These are phyloP conservation scores for Diaporthe vexans DNA, from an alignment of 2,329 filamentous ascomycete genomes.

Conservation along the genomic window DNA sequence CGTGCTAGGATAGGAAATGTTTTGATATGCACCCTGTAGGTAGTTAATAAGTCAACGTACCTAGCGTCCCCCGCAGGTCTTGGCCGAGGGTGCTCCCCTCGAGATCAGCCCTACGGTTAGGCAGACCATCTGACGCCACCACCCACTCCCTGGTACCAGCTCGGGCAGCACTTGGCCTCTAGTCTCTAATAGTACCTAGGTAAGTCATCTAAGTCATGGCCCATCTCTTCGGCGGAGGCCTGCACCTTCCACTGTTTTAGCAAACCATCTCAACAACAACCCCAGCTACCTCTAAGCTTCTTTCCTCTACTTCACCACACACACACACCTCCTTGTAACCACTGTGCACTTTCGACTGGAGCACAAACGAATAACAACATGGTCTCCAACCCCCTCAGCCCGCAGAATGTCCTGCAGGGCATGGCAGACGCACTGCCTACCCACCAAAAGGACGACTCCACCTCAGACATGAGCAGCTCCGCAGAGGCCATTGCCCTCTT, in stretches of 20 bases:
- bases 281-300: background rate
- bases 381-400: conserved; percentile 55
- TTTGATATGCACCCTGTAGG: background rate
- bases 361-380: conserved; percentile 7
- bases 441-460: conserved; percentile 64
- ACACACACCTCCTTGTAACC: background rate
- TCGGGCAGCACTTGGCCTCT: background rate
- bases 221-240: background rate
- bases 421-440: conserved; percentile 74
- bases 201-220: too few relatives aligned
- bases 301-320: background rate
- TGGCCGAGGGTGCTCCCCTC: conserved; percentile 9
- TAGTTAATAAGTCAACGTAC: background rate
- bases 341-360: background rate
- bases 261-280: background rate
- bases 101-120: conserved; percentile 39
- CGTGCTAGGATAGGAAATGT: background rate
- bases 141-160: conserved; percentile 5
- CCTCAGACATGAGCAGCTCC: conserved; percentile 76
- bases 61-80: conserved; percentile 34
- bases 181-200: too few relatives aligned
- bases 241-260: background rate
- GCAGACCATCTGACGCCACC: conserved; percentile 39
- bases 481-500: conserved; percentile 90
- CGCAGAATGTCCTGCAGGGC: conserved; percentile 63